Evolutionary conservation across 176 grass and related monocot species (phyloP), one percentile per base, ranked within the genome.

Genomic region (Oryza rufipogon): DNA sequence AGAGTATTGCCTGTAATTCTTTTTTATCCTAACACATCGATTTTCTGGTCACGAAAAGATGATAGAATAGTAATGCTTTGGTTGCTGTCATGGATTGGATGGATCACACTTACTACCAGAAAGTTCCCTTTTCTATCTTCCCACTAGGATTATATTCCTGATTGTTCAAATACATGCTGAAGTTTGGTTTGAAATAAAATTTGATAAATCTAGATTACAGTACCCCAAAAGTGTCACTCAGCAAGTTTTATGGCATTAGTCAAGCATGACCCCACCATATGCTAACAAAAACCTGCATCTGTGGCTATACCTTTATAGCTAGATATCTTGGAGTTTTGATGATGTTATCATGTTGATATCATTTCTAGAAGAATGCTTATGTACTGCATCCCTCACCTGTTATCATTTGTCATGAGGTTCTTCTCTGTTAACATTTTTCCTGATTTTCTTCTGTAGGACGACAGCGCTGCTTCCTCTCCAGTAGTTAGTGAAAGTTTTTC

Each of bases 381-480:
- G 54, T 47, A 47, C n/a, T 73, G 9, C 34, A 82, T 73, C 14
- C 4, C 4, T 52, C 19, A 73, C 36, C 11, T 76, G 64, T 69
- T 75, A 30, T 68, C 34, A 23, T 73, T 41, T 81, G 51, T 28
- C n/a, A 44, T 64, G 82, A 46, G 70, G 67, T n/a, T 84, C 49
- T 88, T 69, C 19, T 41, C 12, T 22, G 49, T 66, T 8, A 7
- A 65, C 71, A 5, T 33, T 75, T 23, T 19, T 36, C 19, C n/a
- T 26, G 70, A 48, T 34, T 84, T 73, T 71, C 16, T 52, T 90
- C 26, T 79, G 77, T 51, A 87, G 86, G 73, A 77, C 71, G 26
- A 32, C 28, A 75, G 64, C 38, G 8, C 70, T 49, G 45, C 12
- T 15, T 46, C 64, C 65, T 81, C 54, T 74, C 16, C 39, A 15